Evolutionary conservation across 306 rosid genomes (phyloP), one percentile per base, ranked within the genome.

Genomic region (Quercus dentata): DNA sequence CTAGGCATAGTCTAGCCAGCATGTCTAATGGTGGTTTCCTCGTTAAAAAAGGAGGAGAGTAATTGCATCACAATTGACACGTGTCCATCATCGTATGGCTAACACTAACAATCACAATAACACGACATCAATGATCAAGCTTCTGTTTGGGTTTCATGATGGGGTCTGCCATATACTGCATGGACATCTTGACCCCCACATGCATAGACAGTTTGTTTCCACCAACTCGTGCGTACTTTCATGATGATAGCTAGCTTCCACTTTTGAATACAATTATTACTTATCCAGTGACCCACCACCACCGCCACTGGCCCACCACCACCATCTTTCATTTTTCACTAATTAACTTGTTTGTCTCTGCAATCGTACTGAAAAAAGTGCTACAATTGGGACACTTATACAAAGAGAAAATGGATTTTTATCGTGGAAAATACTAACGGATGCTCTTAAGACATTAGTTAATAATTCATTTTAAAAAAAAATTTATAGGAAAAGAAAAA

Each of bases 401-500:
- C 0, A 0, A n/a, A 46, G 15, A 46, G 52, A 46, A 11, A 9
- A 46, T 9, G 10, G 10, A 38, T 35, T 35, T 35, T 35, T 35
- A 1, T 38, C 0, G 0, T 1, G 2, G 0, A 1, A 33, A 33
- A 33, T 33, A 0, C 7, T 33, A 33, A 0, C 0, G 0, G 0
- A 33, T 33, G 0, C 0, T 0, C 0, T 5, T 33, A 33, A 0
- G 7, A 0, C 0, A 33, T 33, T 33, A 0, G 0, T 35, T 35
- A 6, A 35, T 35, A 35, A 6, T 35, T 0, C 1, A 35, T 35
- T 6, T 35, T 0, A 6, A 5, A 0, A 5, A 33, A 35, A 0
- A 1, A 0, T 5, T 35, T 35, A 35, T 6, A 0, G 0, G 1
- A 6, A 35, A 35, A 33, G 6, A 35, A 35, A 6, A 35, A 35